Evolutionary conservation across 2,329 filamentous ascomycete species (phyloP), one percentile per base, ranked within the genome.

Genomic region (Xylariaceae sp.): DNA sequence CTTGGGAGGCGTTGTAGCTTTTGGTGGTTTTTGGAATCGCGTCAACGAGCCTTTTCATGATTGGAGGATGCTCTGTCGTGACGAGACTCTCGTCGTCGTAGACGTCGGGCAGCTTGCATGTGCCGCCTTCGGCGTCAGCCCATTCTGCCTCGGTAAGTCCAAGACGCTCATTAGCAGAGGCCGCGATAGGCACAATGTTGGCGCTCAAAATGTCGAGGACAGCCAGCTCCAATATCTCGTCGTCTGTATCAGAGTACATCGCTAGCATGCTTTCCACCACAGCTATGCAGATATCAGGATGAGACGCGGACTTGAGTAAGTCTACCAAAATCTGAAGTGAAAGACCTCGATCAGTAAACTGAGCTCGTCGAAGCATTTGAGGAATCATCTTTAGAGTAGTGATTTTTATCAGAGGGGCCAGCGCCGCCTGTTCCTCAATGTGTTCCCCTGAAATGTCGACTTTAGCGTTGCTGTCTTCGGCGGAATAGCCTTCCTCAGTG

Each of bases 361-460:
- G 42, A 4, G 52, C 59, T 3, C 53, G 49, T 9, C 60, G 48
- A 2, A 67, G 48, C 1, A 65, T 37, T 30, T 64, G 58, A 1
- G 60, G 58, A n/a, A 67, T 50, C 57, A 67, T 63, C 38, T 66
- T 65, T 37, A 67, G 51, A 0, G 63, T 66, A 1, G 57, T 62
- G 4, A 66, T 51, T 40, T 64, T 66, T 38, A 67, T 50, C 3
- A 49, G 39, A 2, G 58, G 51, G 2, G n/a, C n/a, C 32, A 29
- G 18, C 48, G 26, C 4, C 13, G 7, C 30, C 15, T 13, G 38
- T 33, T 39, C 36, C 19, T n/a, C 22, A 26, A 11, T 6, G 11
- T 6, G 11, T 19, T 43, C 18, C 22, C 18, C 6, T 31, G 28
- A 32, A n/a, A 16, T 28, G 16, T 11, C 22, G 22, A 11, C 22